phyloP scores from a whole-genome alignment of 305 asterid genomes.

The Solanum hybrid region DNA sequence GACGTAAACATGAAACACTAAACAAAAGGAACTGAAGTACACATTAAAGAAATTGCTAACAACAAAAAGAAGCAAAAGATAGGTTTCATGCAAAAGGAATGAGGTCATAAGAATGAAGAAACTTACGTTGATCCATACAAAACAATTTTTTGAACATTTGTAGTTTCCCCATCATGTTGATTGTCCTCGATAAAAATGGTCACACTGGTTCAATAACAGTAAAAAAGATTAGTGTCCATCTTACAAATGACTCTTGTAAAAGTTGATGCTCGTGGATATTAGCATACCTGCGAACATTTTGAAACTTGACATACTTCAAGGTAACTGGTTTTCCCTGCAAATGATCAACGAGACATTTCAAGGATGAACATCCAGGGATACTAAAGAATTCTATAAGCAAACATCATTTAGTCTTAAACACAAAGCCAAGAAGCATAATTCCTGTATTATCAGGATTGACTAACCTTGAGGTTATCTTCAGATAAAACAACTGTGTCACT shows the following conservation, averaged over 20 bases:
- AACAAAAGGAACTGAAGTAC: neutral
- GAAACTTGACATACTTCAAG: constrained; percentile 91
- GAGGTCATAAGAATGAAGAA: constrained; percentile 3
- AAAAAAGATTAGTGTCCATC: neutral
- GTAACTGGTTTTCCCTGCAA: constrained; percentile 73
- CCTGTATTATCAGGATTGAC: neutral
- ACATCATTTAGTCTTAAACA: neutral
- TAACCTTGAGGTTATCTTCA: constrained; percentile 75
- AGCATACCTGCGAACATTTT: constrained; percentile 83
- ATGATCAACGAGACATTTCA: neutral
- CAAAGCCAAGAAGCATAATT: constrained; percentile 7
- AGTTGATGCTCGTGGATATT: neutral
- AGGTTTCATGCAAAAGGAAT: neutral
- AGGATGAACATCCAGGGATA: neutral
- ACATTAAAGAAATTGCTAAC: neutral
- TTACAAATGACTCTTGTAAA: neutral
- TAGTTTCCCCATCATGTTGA: constrained; percentile 68
- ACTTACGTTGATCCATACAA: constrained; percentile 88
- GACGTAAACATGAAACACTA: neutral
- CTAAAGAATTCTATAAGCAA: neutral
- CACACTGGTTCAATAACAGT: constrained; percentile 44
- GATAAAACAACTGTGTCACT: constrained; percentile 64
- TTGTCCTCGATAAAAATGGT: constrained; percentile 92
- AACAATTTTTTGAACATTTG: constrained; percentile 80
- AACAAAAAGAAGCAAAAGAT: constrained; percentile 1